phyloP scores from a whole-genome alignment of 768 basidiomycete species.

The Amanita molliuscula region DNA sequence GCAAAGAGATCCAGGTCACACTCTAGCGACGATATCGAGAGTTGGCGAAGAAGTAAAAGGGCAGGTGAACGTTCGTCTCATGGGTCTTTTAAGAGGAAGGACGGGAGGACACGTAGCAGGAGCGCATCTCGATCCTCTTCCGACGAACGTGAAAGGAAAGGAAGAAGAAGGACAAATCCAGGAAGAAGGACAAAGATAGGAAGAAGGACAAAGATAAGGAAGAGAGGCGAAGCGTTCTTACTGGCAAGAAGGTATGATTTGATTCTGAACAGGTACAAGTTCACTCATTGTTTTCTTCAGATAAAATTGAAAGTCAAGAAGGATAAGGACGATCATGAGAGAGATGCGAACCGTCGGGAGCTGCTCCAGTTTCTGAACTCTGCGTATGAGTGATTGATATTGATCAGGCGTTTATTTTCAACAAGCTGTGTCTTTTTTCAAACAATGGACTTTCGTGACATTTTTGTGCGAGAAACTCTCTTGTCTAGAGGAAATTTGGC shows the following conservation, averaged over 20 bases:
- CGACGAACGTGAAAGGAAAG: conserved; percentile 21
- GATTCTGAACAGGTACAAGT: not conserved
- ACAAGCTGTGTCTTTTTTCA: not conserved
- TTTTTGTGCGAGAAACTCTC: not conserved
- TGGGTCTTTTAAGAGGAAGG: conserved; percentile 9
- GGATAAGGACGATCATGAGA: conserved; percentile 42
- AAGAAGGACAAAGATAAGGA: conserved; percentile 26
- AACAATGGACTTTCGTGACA: not conserved
- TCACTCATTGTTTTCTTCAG: conserved; percentile 17
- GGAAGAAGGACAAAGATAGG: conserved; percentile 22
- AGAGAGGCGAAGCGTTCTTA: conserved; percentile 44
- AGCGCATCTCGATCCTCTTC: conserved; percentile 7
- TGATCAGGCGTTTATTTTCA: not conserved
- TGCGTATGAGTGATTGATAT: conserved; percentile 26
- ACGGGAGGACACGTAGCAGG: conserved; percentile 11
- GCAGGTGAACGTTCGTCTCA: not conserved
- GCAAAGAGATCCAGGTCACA: conserved; percentile 2
- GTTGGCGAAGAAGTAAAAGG: not conserved
- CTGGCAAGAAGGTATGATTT: conserved; percentile 45
- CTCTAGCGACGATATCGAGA: conserved; percentile 1
- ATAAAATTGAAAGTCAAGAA: conserved; percentile 58
- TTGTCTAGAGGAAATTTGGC: too few relatives aligned
- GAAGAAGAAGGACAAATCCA: conserved; percentile 23
- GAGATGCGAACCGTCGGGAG: conserved; percentile 45
- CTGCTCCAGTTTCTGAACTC: conserved; percentile 48